These are phyloP conservation scores for Salix purpurea DNA, from an alignment of 345 rosid genomes.

Conservation along the genomic window DNA sequence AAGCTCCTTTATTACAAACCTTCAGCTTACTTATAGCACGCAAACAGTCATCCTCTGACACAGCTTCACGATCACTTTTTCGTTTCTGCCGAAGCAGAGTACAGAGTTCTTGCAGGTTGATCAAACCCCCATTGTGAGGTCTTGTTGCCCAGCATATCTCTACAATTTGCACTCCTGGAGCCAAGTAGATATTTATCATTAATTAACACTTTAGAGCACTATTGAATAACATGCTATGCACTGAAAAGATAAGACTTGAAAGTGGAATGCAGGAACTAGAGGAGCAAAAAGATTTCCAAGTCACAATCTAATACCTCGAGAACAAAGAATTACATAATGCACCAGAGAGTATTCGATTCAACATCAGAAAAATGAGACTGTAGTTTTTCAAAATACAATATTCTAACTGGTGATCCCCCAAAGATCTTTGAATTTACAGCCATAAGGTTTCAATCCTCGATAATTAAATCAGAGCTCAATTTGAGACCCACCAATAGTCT, in stretches of 20 bases:
- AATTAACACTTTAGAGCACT: constrained; percentile 3
- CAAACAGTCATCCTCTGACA: constrained; percentile 91
- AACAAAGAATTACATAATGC: neutral
- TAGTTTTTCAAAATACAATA: neutral
- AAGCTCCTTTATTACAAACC: constrained; percentile 31
- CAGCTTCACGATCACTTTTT: constrained; percentile 70
- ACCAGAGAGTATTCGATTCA: neutral
- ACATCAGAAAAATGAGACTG: neutral
- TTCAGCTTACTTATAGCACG: constrained; percentile 91
- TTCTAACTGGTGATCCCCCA: neutral
- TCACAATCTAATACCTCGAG: constrained; percentile 2
- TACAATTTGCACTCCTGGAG: constrained; percentile 85
- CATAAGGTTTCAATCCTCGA: neutral
- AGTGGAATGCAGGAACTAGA: neutral
- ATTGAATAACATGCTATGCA: neutral
- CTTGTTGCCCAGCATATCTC: constrained; percentile 93
- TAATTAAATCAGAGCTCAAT: too few relatives aligned
- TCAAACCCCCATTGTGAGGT: constrained; percentile 80
- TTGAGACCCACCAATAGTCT: neutral
- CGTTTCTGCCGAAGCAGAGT: constrained; percentile 62
- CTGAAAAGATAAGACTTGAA: neutral
- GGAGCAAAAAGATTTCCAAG: neutral
- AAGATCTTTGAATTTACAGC: neutral
- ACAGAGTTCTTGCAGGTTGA: constrained; percentile 79
- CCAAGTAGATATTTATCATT: constrained; percentile 22